These are phyloP conservation scores for Lathyrus oleraceus DNA, from an alignment of 306 rosid genomes.

Conservation along the genomic window DNA sequence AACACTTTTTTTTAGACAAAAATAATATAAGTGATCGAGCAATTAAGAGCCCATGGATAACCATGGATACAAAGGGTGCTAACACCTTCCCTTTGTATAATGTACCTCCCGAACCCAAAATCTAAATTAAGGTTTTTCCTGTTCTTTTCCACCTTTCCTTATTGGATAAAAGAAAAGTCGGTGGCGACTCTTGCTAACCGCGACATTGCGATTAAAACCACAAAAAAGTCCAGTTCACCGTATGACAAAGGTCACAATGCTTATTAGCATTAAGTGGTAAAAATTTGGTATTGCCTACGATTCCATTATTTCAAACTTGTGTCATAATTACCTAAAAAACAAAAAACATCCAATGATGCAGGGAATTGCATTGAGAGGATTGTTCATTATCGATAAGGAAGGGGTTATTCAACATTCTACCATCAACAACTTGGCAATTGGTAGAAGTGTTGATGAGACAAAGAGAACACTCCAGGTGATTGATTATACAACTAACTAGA, in stretches of 20 bases:
- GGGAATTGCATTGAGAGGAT: conserved; percentile 90
- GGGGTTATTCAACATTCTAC: conserved; percentile 92
- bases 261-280: neutral
- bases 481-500: conserved; percentile 33
- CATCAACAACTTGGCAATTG: conserved; percentile 88
- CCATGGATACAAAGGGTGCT: too few species aligned
- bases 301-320: conserved; percentile 4
- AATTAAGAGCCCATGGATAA: too few species aligned
- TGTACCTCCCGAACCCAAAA: too few species aligned
- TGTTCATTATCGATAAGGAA: conserved; percentile 93
- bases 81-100: too few species aligned
- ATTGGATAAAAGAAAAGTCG: too few species aligned
- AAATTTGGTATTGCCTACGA: neutral
- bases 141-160: too few species aligned
- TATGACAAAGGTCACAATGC: conserved; percentile 6
- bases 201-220: too few species aligned
- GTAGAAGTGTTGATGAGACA: conserved; percentile 94
- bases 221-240: too few species aligned
- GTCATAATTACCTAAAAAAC: neutral
- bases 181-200: too few species aligned
- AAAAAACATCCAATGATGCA: conserved; percentile 18
- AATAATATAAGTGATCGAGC: too few species aligned
- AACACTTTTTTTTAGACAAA: too few species aligned
- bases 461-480: conserved; percentile 94
- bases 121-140: too few species aligned